Evolutionary conservation across 352 stramenopile species (phyloP).

Genomic region (Pythium brassicae): DNA sequence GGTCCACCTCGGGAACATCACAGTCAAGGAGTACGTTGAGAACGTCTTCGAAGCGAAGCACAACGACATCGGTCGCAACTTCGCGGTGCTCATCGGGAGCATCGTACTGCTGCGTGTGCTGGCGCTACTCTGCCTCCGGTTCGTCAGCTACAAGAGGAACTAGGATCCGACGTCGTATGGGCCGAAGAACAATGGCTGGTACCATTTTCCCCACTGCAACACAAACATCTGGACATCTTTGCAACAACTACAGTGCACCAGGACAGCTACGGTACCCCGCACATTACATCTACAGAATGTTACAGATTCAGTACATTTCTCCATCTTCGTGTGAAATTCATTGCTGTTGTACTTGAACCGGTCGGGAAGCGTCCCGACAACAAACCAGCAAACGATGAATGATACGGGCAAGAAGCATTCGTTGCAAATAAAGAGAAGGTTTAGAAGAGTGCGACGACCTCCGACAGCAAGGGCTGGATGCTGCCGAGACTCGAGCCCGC

Average conservation of each 20-base stretch:
- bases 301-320: too few relatives aligned
- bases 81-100: neutral
- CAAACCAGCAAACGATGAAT: too few relatives aligned
- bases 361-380: too few relatives aligned
- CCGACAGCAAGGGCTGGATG: slow-evolving; percentile 53
- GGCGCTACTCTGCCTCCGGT: neutral
- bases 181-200: too few relatives aligned
- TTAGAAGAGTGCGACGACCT: slow-evolving; percentile 62
- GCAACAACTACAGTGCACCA: too few relatives aligned
- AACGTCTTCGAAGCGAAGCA: slow-evolving; percentile 11
- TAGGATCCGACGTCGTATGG: neutral
- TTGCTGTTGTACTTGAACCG: too few relatives aligned
- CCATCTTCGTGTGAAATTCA: too few relatives aligned
- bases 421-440: too few relatives aligned
- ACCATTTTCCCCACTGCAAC: too few relatives aligned
- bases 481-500: slow-evolving; percentile 25
- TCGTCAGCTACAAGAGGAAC: slow-evolving; percentile 6
- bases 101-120: slow-evolving; percentile 1
- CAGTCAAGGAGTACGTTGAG: slow-evolving; percentile 17
- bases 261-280: too few relatives aligned
- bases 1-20: neutral
- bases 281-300: too few relatives aligned
- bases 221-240: neutral
- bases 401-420: too few relatives aligned
- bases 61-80: neutral